Percentiles rank a stretch among this genome's conserved stretches.
phyloP scores from a whole-genome alignment of 2,329 filamentous ascomycete genomes.

The Magnaporthiopsis rhizophila region DNA sequence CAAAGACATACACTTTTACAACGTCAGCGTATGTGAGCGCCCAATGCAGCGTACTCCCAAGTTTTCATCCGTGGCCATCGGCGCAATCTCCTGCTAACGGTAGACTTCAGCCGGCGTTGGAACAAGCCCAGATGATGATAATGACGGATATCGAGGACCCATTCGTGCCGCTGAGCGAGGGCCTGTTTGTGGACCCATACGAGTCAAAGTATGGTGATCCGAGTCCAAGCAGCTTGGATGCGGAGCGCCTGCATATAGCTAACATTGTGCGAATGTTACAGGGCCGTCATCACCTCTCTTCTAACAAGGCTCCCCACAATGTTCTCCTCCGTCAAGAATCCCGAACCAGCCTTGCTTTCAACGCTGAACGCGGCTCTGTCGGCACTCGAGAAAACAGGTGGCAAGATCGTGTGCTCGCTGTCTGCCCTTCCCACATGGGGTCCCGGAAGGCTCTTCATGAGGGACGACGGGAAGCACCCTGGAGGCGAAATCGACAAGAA shows the following conservation, averaged over 20 bases:
- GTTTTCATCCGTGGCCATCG: no score
- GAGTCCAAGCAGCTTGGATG: constrained; percentile 4
- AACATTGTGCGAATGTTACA: constrained; percentile 21
- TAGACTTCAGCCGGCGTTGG: constrained; percentile 52
- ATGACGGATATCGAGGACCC: constrained; percentile 97
- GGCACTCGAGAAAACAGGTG: constrained; percentile 80
- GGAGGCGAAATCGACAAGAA: constrained; percentile 88
- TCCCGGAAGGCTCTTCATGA: constrained; percentile 73
- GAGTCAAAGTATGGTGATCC: constrained; percentile 59
- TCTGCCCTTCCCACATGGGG: constrained; percentile 88
- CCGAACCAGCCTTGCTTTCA: constrained; percentile 80
- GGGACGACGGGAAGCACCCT: constrained; percentile 81
- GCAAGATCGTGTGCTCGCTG: constrained; percentile 84
- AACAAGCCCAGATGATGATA: constrained; percentile 94
- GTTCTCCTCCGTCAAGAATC: constrained; percentile 81
- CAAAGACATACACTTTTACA: constrained; percentile 97
- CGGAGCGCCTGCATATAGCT: constrained; percentile 14
- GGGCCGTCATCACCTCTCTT: constrained; percentile 77
- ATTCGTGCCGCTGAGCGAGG: constrained; percentile 85
- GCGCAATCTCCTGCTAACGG: background rate
- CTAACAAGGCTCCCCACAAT: constrained; percentile 74
- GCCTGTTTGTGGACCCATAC: constrained; percentile 88
- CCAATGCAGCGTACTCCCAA: background rate
- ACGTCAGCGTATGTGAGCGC: constrained; percentile 63
- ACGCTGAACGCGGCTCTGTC: constrained; percentile 75